Percentiles rank a stretch among this genome's conserved stretches.
Evolutionary conservation across 78 protist species (phyloP).

Genomic region (Chrysochromulina tobinii): DNA sequence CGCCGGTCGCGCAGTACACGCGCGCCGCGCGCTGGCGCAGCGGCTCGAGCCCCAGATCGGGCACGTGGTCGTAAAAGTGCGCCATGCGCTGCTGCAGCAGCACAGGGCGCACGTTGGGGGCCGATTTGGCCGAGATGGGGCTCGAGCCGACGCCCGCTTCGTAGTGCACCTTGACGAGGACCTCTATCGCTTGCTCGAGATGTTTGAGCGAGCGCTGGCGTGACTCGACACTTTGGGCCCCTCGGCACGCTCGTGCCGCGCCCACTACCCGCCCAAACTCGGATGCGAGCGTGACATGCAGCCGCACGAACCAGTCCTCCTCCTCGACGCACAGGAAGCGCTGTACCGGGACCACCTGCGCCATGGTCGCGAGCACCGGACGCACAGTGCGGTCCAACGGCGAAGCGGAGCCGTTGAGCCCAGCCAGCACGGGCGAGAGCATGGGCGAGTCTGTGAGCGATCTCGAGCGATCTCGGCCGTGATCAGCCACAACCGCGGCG

Average conservation of each 20-base stretch:
- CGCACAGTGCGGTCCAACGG: too few species aligned
- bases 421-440: too few species aligned
- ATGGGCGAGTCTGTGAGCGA: too few species aligned
- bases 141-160: neutral
- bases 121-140: neutral
- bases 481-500: too few species aligned
- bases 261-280: too few species aligned
- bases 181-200: neutral
- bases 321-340: conserved; percentile 5
- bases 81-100: neutral
- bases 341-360: neutral
- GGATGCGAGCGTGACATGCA: conserved; percentile 1
- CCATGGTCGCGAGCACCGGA: neutral
- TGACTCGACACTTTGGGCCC: too few species aligned
- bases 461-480: too few species aligned
- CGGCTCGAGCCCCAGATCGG: too few species aligned
- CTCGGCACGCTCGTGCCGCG: too few species aligned
- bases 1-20: conserved; percentile 3
- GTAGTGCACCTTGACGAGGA: conserved; percentile 21
- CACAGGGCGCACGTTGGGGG: neutral
- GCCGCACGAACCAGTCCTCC: conserved; percentile 20
- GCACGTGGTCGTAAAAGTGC: too few species aligned
- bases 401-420: too few species aligned
- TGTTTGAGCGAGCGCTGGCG: neutral
- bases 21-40: neutral